These are phyloP conservation scores for Lecanoromycetidae sp. DNA, from an alignment of 2,329 filamentous ascomycete species.

Conservation along the genomic window DNA sequence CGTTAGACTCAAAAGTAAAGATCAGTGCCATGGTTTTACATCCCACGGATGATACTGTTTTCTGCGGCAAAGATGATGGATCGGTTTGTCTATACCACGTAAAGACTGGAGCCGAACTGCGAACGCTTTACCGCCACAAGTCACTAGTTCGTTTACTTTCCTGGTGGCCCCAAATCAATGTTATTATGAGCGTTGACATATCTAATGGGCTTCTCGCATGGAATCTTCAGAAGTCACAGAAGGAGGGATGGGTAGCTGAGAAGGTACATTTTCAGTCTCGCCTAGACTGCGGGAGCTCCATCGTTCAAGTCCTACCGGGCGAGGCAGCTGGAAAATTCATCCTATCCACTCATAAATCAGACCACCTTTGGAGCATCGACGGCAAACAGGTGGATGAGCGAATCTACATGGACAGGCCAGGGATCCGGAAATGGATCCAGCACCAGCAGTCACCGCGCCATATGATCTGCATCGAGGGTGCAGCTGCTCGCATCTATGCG, in stretches of 20 bases:
- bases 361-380: constrained; percentile 24
- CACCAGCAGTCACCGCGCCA: constrained; percentile 20
- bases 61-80: constrained; percentile 30
- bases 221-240: constrained; percentile 14
- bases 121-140: constrained; percentile 24
- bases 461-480: constrained; percentile 23
- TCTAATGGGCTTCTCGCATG: constrained; percentile 21
- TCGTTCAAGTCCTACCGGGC: constrained; percentile 22
- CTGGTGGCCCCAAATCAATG: constrained; percentile 20
- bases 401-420: constrained; percentile 18
- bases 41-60: constrained; percentile 20
- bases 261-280: constrained; percentile 18
- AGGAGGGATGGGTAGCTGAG: constrained; percentile 13
- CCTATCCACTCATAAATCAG: constrained; percentile 25
- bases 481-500: constrained; percentile 19
- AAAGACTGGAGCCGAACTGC: constrained; percentile 20
- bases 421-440: constrained; percentile 21
- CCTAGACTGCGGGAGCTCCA: constrained; percentile 20
- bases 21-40: constrained; percentile 25
- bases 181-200: constrained; percentile 24
- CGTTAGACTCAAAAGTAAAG: constrained; percentile 20
- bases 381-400: constrained; percentile 20
- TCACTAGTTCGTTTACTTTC: constrained; percentile 22
- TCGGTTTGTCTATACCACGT: constrained; percentile 25
- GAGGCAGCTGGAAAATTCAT: constrained; percentile 24